A percentile compares a stretch with the other conserved stretches of the same genome.
These are phyloP conservation scores for Trametes cubensis DNA, from an alignment of 768 basidiomycete genomes.

Conservation along the genomic window DNA sequence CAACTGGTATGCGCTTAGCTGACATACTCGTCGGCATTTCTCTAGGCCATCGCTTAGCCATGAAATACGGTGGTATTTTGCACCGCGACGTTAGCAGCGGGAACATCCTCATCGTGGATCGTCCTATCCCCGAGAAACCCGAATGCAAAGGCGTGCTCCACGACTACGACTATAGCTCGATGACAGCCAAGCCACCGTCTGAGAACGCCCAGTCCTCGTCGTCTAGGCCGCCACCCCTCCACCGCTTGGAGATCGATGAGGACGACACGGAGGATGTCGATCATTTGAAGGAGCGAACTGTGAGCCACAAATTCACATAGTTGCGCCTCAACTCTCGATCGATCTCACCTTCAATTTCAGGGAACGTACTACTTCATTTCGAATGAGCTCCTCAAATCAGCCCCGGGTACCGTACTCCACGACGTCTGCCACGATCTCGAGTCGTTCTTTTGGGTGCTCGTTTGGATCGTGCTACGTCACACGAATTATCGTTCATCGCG, in stretches of 20 bases:
- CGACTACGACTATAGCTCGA: constrained; percentile 3
- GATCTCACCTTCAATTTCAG: background rate
- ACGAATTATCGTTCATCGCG: background rate
- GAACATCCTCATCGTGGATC: constrained; percentile 8
- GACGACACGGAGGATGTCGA: background rate
- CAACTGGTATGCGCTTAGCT: too few species aligned
- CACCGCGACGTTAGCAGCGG: constrained; percentile 5
- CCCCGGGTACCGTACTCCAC: background rate
- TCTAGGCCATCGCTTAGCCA: background rate
- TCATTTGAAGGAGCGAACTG: background rate
- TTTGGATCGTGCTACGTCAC: constrained; percentile 15
- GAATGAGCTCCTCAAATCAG: background rate
- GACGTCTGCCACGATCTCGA: constrained; percentile 13
- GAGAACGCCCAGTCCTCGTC: background rate
- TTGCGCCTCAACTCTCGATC: background rate
- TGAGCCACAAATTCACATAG: background rate
- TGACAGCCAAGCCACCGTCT: background rate
- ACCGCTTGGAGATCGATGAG: background rate
- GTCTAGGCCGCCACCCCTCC: background rate
- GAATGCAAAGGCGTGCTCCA: background rate
- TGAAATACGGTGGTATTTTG: background rate
- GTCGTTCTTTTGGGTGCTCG: constrained; percentile 18
- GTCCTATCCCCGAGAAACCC: background rate
- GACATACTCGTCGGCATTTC: background rate
- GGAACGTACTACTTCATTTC: background rate